Evolutionary conservation across 2,329 filamentous ascomycete species (phyloP), one percentile per base, ranked within the genome.

Genomic region (Stagonosporopsis vannaccii): DNA sequence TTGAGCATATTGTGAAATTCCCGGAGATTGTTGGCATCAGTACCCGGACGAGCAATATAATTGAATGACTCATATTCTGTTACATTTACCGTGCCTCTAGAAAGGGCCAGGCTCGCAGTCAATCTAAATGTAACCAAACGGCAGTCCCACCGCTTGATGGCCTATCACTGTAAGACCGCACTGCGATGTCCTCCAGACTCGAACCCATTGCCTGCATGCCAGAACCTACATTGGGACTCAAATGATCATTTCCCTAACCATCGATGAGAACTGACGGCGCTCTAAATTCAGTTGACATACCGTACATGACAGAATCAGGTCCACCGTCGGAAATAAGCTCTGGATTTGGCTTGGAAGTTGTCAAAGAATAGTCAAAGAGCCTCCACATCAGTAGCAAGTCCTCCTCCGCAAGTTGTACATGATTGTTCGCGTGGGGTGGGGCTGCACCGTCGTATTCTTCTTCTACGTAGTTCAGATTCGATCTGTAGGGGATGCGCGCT

Each of bases 381-480:
- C 20, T 51, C 53, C 46, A 56, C 53, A 56, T 46, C 33, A 56
- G 25, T 22, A 15, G 26, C 25, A 56, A 19, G 42, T 56, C 53
- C 28, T 56, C 53, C 19, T 45, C 47, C 33, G 17, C 46, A 22
- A 56, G 42, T 20, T 46, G 30, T 36, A 56, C 37, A 39, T 56
- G 40, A 22, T 25, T 25, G 22, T 23, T 25, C 25, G 15, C 17
- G 26, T 30, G 4, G 9, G 47, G 35, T 36, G 53, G 53, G 11
- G 42, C 53, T 45, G 40, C 53, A 41, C 53, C 47, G 22, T 56
- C 53, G 35, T 56, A 56, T 22, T 56, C 47, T 17, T 47, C 47
- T 35, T 56, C 53, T 6, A 56, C 47, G 25, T 51, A 51, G 25
- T 46, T 51, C 47, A 56, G 20, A 42, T 42, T 56, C 13, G 53